Conservation (phyloP, 2,329 filamentous ascomycete genomes). For the Aspergillus tanneri region DNA sequence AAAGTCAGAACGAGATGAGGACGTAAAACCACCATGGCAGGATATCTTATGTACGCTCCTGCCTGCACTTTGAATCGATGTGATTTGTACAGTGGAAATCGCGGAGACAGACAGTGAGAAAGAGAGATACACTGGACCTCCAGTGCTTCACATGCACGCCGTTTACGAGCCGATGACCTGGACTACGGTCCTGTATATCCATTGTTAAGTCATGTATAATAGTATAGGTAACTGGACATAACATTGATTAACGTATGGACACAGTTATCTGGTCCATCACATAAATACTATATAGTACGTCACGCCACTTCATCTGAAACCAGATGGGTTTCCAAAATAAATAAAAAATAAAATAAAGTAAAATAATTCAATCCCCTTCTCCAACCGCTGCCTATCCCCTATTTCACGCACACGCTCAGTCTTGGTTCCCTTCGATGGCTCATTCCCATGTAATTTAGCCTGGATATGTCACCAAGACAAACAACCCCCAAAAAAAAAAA, state of each 20-base stretch:
- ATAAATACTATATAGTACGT: slow-evolving; percentile 1
- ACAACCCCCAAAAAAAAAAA: background rate
- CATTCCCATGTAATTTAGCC: slow-evolving; percentile 48
- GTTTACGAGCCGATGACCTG: slow-evolving; percentile 12
- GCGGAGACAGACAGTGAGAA: too few relatives aligned
- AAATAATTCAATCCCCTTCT: slow-evolving; percentile 44
- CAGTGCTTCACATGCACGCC: background rate
- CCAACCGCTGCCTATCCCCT: slow-evolving; percentile 46
- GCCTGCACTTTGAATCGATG: too few relatives aligned
- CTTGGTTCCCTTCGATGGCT: slow-evolving; percentile 48
- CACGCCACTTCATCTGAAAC: too few relatives aligned
- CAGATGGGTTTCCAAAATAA: too few relatives aligned
- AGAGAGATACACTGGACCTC: background rate
- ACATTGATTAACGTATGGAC: too few relatives aligned
- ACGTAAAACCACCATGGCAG: too few relatives aligned
- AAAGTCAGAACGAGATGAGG: background rate
- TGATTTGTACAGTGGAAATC: background rate
- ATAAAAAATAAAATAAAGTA: background rate
- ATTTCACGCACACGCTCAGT: slow-evolving; percentile 47
- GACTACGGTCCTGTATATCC: too few relatives aligned
- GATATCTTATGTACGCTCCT: too few relatives aligned
- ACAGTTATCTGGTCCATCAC: too few relatives aligned
- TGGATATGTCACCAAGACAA: slow-evolving; percentile 20
- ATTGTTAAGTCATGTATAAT: too few relatives aligned
- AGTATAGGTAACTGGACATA: too few relatives aligned